Conservation (phyloP, 1,284 basidiomycete species). For the Papiliotrema laurentii region DNA sequence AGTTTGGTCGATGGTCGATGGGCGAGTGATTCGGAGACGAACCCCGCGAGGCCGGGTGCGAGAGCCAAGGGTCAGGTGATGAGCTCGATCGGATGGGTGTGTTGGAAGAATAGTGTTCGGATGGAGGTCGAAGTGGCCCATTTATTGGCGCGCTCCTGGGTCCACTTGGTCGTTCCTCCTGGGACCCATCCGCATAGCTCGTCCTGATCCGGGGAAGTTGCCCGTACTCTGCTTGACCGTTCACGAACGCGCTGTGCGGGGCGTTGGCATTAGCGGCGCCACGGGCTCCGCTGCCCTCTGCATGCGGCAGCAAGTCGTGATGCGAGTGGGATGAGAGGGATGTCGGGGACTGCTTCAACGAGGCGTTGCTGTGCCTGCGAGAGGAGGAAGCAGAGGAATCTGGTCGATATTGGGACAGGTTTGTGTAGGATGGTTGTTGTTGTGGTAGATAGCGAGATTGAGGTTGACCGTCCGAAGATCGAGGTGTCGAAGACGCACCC, state of each 20-base stretch:
- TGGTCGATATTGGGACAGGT: neutral
- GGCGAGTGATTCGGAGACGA: constrained; percentile 27
- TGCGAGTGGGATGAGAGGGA: constrained; percentile 1
- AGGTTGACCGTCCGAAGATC: neutral
- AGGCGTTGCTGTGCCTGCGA: neutral
- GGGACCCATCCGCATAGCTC: neutral
- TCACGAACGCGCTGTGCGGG: too few species aligned
- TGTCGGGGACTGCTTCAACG: neutral
- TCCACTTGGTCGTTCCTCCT: neutral
- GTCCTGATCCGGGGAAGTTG: constrained; percentile 3
- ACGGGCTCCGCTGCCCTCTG: too few species aligned
- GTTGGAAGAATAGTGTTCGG: neutral
- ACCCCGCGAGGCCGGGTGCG: constrained; percentile 10
- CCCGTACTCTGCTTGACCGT: neutral
- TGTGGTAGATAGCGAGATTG: neutral
- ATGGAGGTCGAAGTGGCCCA: constrained; percentile 2
- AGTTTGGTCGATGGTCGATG: constrained; percentile 18
- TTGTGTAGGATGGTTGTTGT: neutral
- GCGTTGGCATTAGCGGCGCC: too few species aligned
- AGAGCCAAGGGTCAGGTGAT: constrained; percentile 30
- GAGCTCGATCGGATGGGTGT: constrained; percentile 34
- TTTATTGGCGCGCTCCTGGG: constrained; percentile 5
- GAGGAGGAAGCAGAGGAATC: neutral
- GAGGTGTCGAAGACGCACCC: neutral
- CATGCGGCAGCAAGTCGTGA: too few species aligned